Base-by-base conservation (phyloP, 495 filamentous ascomycete species). In the Annulohypoxylon nitens region DNA sequence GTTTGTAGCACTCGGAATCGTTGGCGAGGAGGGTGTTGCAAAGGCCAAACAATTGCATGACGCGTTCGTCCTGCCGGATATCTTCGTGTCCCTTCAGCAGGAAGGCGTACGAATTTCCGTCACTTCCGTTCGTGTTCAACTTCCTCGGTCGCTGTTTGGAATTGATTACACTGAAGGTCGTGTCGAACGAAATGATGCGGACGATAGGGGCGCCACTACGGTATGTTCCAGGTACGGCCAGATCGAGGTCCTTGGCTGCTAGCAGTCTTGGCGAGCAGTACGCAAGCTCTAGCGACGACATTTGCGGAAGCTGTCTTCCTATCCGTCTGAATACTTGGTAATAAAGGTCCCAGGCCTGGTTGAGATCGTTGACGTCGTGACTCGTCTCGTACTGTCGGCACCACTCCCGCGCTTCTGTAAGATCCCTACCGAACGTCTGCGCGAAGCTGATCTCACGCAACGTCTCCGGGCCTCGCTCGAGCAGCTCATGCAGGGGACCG, bases 311-410 rank as follows among this genome's bases (percentile, higher is more conserved):
- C 78, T 99, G 96, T 58, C 94, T 87, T n/a, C 90, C 92, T 79
- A 99, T 98, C 73, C 96, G 93, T 39, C 93, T 90, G 90, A 99
- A 98, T 0, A 90, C 97, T 39, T 96, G 94, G 78, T 99, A 98
- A 79, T 99, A 99, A 5, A 99, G 86, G 81, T 99, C 96, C 96
- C 96, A 99, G 4, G 96, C 96, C 78, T 96, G 93, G 78, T 97
- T 98, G 53, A 99, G 86, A 77, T 99, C 97, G 53, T 93, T 95
- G 64, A 94, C 89, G 71, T 99, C 96, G 47, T 91, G 87, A 1
- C 93, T 95, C 33, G 89, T 88, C 64, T 91, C 91, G 80, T 95
- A 98, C n/a, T 95, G 90, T 60, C 91, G 89, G 82, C 96, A 98
- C 88, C 94, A 99, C 70, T 98, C 94, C 54, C 93, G 92, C 4